A percentile compares a stretch with the other conserved stretches of the same genome.
Evolutionary conservation across 176 grass and related monocot species (phyloP).

Genomic region (Oryza meyeriana): DNA sequence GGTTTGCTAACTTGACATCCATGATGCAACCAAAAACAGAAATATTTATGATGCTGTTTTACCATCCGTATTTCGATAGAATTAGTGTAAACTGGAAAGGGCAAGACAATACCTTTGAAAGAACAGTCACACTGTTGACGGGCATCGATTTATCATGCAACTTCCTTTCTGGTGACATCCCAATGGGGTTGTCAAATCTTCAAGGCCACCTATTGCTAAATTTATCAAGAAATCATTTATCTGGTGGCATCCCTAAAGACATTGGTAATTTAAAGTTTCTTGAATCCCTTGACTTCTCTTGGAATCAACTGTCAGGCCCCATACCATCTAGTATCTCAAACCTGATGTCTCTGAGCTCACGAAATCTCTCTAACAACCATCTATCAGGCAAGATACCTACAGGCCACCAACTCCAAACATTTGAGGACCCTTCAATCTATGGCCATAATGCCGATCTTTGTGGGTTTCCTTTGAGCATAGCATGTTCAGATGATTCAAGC

Average conservation of each 20-base stretch:
- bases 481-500: not conserved
- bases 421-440: conserved; percentile 34
- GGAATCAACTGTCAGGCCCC: conserved; percentile 32
- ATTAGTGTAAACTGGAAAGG: conserved; percentile 31
- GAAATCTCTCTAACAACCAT: conserved; percentile 26
- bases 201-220: conserved; percentile 21
- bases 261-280: conserved; percentile 23
- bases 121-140: not conserved
- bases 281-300: conserved; percentile 35
- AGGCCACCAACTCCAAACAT: conserved; percentile 40
- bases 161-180: conserved; percentile 19
- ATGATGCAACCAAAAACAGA: conserved; percentile 39
- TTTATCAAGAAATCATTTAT: not conserved
- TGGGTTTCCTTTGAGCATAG: not conserved
- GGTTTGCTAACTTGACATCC: conserved; percentile 14
- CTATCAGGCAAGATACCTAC: conserved; percentile 32
- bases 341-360: conserved; percentile 6
- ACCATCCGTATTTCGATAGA: not conserved
- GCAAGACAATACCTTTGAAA: conserved; percentile 20
- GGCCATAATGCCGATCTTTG: conserved; percentile 29
- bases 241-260: not conserved
- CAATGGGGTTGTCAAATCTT: not conserved
- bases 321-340: conserved; percentile 26
- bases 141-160: not conserved
- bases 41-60: not conserved